Evolutionary conservation across 2,329 filamentous ascomycete species (phyloP), one percentile per base, ranked within the genome.

Genomic region (Fusarium sp.): DNA sequence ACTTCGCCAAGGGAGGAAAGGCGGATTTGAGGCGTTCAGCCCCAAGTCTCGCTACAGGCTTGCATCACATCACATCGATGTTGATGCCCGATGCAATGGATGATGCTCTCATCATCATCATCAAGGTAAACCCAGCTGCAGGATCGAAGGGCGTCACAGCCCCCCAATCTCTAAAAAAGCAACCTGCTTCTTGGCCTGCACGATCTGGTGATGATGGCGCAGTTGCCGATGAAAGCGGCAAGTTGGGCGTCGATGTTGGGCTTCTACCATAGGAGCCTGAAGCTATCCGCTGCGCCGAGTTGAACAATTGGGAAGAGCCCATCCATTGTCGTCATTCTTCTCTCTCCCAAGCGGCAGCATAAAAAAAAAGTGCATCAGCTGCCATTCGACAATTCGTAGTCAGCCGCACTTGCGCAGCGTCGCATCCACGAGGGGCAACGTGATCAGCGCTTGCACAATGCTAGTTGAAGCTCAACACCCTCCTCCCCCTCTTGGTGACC

Each of bases 331-430:
- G 69, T 66, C 56, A 64, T 63, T 31, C 38, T 70, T 24, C 24
- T 27, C 22, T 42, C 62, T 66, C 38, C 14, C 13, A 20, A 14
- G 58, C 58, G 66, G 62, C 71, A 31, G 63, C 38, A 16, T 60
- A 6, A 2, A 13, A 7, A 34, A n/a, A 54, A 29, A 54, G 56
- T 60, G 47, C 64, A 37, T 65, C 52, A 63, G 56, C 64, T 66
- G 62, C 62, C 59, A 75, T 75, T 70, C 69, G 69, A 63, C 66
- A 70, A 72, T 61, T 61, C 24, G 22, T 34, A 37, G 65, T 74
- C 72, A 73, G 70, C 70, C 73, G 74, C 74, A 67, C 72, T 62
- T 70, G 68, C 62, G 72, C 73, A 69, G 72, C 74, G 70, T 77
- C 68, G 67, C 68, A 76, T 75, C 66, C 67, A 50, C 66, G 70